Conservation (phyloP, 2,329 filamentous ascomycete species). For the Dactylellina haptotyla region DNA sequence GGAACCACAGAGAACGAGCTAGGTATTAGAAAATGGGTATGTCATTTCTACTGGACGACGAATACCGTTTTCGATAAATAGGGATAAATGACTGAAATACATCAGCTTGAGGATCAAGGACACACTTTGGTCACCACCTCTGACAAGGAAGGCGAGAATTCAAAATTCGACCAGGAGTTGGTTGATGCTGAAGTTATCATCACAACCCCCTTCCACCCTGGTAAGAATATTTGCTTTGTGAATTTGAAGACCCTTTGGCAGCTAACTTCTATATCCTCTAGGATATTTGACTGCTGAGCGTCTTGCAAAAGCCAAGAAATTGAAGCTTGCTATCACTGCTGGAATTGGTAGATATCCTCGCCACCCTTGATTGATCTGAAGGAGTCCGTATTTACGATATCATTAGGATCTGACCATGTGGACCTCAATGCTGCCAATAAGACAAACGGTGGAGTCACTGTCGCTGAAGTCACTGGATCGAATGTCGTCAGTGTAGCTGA, state of each 20-base stretch:
- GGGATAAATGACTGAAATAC: neutral
- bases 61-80: neutral
- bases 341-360: constrained; percentile 74
- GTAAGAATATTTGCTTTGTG: constrained; percentile 5
- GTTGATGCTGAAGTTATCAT: constrained; percentile 99
- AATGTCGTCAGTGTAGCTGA: constrained; percentile 99
- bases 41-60: neutral
- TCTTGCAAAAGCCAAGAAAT: constrained; percentile 96
- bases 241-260: neutral
- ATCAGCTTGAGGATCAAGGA: constrained; percentile 83
- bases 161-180: constrained; percentile 92
- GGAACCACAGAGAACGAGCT: constrained; percentile 99
- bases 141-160: constrained; percentile 94
- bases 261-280: constrained; percentile 84
- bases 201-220: constrained; percentile 79
- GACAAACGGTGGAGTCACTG: constrained; percentile 87
- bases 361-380: neutral
- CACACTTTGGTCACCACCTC: constrained; percentile 97
- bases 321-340: constrained; percentile 95
- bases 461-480: constrained; percentile 92
- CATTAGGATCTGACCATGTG: constrained; percentile 82
- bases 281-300: constrained; percentile 95
- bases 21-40: constrained; percentile 85
- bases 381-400: neutral
- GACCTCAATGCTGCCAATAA: constrained; percentile 97